Evolutionary conservation across 2,329 filamentous ascomycete species (phyloP), one percentile per base, ranked within the genome.

Genomic region (Penicillium sp.): DNA sequence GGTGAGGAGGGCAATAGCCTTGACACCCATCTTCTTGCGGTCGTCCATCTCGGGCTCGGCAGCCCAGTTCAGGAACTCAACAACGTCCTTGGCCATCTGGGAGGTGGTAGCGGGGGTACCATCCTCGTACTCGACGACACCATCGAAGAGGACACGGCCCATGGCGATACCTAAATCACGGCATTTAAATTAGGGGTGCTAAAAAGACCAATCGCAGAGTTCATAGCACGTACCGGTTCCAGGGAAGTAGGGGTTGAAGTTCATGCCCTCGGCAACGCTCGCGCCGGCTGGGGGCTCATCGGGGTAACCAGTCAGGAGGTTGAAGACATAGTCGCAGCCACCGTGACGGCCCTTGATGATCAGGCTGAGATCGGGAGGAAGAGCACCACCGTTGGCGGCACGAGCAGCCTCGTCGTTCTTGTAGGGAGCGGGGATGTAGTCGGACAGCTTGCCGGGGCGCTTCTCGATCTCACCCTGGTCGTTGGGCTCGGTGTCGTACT

Each of bases 221-320:
- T 15, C 31, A 15, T 2, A 42, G 54, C 51, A 67, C 75, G 54
- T 76, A 82, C 94, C 94, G 71, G 95, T 98, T 76, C 95, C 95
- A 59, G 95, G 95, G 89, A 99, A 99, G 86, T 97, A 99, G 62
- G 95, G 95, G 87, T 99, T 99, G 88, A 99, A 99, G 88, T 98
- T 97, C 81, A 99, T 88, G 74, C 95, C 95, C 63, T 88, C 87
- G 71, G 88, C 89, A 61, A 99, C 90, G 71, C 86, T 82, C 64
- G 91, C 92, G 76, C 95, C 95, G 54, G 95, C 91, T 55, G 95
- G 95, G 61, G 92, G 86, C 82, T 99, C 95, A 70, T 99, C 95
- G 62, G 95, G 95, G 81, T 99, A 99, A 71, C 95, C 95, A 58
- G 95, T 99, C 75, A 99, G 83, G 78, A 99, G 85, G 78, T 84